Base-by-base conservation (phyloP, 2,329 filamentous ascomycete species). In the Coniosporium tulheliwenetii region DNA sequence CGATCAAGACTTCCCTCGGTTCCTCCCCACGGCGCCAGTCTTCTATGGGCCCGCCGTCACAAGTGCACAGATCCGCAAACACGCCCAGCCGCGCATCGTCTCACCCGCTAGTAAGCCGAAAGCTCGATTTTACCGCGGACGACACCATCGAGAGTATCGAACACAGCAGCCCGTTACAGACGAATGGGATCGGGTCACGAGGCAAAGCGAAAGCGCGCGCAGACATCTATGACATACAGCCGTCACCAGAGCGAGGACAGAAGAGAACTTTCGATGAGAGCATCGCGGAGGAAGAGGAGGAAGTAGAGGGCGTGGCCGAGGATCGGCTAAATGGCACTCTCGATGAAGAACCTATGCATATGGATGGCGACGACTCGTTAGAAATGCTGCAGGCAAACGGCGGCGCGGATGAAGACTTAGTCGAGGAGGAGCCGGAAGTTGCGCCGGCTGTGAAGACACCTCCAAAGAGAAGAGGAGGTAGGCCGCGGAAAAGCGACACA, bases 1-100 rank as follows among this genome's bases (percentile, higher is more conserved):
- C 80, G 1, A 66, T 72, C 41, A 82, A 81, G 57, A 79, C 78
- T 3, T 62, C 69, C 30, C 65, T 70, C 40, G 65, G 61, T 5
- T 63, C 65, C 19, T 79, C 79, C 0, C 76, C 79, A 19, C 69
- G 75, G 45, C 69, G 71, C 42, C 76, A 75, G 48, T 75, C 72
- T 4, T 70, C 70, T 38, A 57, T 79, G 40, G 70, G 66, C 29
- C 71, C 67, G 36, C 62, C 63, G 13, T 71, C 71, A 10, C 74
- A 69, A 12, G 67, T 71, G 0, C 53, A 57, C 8, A 63, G 64
- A 15, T 43, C 43, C 9, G 31, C 40, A 5, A 41, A 35, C 10
- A 48, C 47, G n/a, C 47, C 47, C 10, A 44, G 38, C 33, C 42
- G 43, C 16, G 39, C 39, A n/a, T 39, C 39, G 7, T 45, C 46